Percentiles rank a stretch among this genome's conserved stretches.
Conservation (phyloP, 306 rosid species). For the Castanopsis chinensis region DNA sequence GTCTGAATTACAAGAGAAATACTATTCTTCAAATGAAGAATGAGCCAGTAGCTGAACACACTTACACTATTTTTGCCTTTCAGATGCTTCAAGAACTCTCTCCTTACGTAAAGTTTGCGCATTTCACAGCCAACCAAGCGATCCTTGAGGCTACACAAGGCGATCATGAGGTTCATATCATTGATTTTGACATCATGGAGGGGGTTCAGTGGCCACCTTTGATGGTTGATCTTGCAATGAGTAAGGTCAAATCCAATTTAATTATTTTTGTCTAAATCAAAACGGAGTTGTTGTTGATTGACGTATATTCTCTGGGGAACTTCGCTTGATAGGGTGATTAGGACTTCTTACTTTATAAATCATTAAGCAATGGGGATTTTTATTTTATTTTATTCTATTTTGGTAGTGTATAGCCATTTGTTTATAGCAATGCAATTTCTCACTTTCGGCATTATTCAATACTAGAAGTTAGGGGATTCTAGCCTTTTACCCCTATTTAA, state of each 20-base stretch:
- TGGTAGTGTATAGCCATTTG: too few species aligned
- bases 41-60: conserved; percentile 26
- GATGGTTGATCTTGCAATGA: conserved; percentile 60
- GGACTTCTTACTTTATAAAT: too few species aligned
- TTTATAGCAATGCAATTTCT: too few species aligned
- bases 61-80: conserved; percentile 34
- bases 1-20: conserved; percentile 35
- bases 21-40: conserved; percentile 22
- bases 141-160: conserved; percentile 55
- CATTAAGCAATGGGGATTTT: too few species aligned
- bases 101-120: conserved; percentile 61
- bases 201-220: conserved; percentile 72
- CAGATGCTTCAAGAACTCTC: conserved; percentile 63
- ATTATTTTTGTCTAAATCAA: background rate
- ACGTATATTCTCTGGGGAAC: too few species aligned
- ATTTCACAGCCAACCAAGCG: conserved; percentile 76
- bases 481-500: too few species aligned
- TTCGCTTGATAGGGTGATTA: too few species aligned
- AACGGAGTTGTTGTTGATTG: too few species aligned
- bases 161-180: conserved; percentile 41
- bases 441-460: too few species aligned
- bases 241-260: conserved; percentile 5
- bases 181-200: conserved; percentile 70
- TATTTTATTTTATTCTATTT: too few species aligned
- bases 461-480: too few species aligned